Percentiles rank a stretch among this genome's conserved stretches.
Conservation (phyloP, 768 basidiomycete species). For the Trametopsis cervina region DNA sequence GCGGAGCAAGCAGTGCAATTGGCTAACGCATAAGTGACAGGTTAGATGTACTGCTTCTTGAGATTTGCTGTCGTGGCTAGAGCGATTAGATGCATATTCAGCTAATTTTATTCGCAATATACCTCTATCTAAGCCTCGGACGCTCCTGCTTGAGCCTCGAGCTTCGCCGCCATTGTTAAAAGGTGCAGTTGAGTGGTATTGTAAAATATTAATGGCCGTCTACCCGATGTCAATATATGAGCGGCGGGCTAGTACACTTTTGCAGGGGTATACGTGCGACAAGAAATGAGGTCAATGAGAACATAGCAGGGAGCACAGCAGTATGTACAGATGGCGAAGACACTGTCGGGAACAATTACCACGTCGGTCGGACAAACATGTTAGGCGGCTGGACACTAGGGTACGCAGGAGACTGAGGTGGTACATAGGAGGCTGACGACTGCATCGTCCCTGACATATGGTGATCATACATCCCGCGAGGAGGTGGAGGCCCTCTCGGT, state of each 20-base stretch:
- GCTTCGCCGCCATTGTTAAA: not conserved
- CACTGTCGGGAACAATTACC: conserved; percentile 29
- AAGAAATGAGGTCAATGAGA: conserved; percentile 7
- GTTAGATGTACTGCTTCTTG: not conserved
- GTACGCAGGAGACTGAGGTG: conserved; percentile 29
- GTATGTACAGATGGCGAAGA: conserved; percentile 13
- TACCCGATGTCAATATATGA: not conserved
- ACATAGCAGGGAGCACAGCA: conserved; percentile 13
- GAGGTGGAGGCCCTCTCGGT: conserved; percentile 28
- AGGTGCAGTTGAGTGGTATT: not conserved
- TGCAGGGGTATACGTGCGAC: not conserved
- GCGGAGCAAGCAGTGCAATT: conserved; percentile 74
- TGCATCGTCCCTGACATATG: conserved; percentile 17
- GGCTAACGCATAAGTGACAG: conserved; percentile 34
- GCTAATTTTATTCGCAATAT: not conserved
- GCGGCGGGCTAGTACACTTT: not conserved
- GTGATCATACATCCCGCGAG: conserved; percentile 23
- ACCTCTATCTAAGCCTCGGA: not conserved
- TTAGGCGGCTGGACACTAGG: conserved; percentile 33
- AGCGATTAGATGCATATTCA: not conserved
- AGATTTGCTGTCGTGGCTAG: not conserved
- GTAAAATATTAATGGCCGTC: not conserved
- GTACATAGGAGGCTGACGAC: conserved; percentile 19
- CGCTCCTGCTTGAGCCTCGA: not conserved
- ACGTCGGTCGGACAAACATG: conserved; percentile 40